Percentiles rank a stretch among this genome's conserved stretches.
Conservation (phyloP, 1,284 basidiomycete genomes). For the Mycosarcoma maydis region DNA sequence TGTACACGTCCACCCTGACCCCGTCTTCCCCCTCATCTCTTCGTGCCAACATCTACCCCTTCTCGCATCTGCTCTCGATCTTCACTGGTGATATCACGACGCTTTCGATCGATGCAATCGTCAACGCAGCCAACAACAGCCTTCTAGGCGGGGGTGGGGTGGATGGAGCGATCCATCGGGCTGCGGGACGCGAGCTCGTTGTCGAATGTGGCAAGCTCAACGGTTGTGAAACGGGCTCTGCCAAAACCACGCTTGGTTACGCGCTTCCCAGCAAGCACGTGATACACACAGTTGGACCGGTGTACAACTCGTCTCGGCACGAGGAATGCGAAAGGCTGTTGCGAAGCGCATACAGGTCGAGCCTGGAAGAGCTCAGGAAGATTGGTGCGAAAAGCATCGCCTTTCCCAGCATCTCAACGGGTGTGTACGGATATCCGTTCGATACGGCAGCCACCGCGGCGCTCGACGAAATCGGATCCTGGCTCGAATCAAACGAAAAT, state of each 20-base stretch:
- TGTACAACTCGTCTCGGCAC: slow-evolving; percentile 70
- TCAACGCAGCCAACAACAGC: slow-evolving; percentile 62
- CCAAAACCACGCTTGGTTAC: slow-evolving; percentile 76
- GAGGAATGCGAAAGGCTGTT: slow-evolving; percentile 68
- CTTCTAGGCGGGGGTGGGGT: slow-evolving; percentile 69
- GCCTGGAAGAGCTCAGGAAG: slow-evolving; percentile 42
- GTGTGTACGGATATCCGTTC: slow-evolving; percentile 64
- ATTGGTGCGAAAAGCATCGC: slow-evolving; percentile 40
- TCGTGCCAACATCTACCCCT: slow-evolving; percentile 20
- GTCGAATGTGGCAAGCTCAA: slow-evolving; percentile 74
- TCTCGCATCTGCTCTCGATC: slow-evolving; percentile 15
- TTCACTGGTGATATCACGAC: slow-evolving; percentile 34
- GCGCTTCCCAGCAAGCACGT: slow-evolving; percentile 74
- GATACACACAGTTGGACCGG: slow-evolving; percentile 90
- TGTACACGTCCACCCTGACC: slow-evolving; percentile 15
- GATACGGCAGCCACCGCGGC: slow-evolving; percentile 49
- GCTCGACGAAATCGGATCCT: slow-evolving; percentile 46
- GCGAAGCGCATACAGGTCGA: slow-evolving; percentile 49
- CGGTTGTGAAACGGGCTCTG: slow-evolving; percentile 83
- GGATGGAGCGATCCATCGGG: slow-evolving; percentile 85
- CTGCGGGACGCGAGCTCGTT: slow-evolving; percentile 79
- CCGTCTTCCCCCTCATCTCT: slow-evolving; percentile 11
- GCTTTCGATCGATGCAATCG: slow-evolving; percentile 56
- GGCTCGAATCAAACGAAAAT: slow-evolving; percentile 32
- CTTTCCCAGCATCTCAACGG: slow-evolving; percentile 64